These are phyloP conservation scores for Fusarium beomiforme DNA, from an alignment of 2,329 filamentous ascomycete species.

Conservation along the genomic window DNA sequence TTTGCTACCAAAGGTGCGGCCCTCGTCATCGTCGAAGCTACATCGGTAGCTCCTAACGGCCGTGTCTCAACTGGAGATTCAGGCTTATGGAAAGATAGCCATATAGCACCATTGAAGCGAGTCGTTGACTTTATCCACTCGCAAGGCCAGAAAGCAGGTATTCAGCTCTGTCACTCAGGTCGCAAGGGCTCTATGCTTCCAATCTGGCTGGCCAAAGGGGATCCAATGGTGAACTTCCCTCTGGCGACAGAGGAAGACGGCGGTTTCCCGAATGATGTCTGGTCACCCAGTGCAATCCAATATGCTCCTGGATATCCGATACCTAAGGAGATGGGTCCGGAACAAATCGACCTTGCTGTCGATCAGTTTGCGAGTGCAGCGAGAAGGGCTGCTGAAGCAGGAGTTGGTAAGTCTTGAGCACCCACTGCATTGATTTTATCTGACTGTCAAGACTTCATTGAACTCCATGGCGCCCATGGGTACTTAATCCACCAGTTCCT, in stretches of 20 bases:
- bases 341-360: background rate
- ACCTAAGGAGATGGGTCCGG: background rate
- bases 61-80: background rate
- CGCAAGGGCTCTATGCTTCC: background rate
- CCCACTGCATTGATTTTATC: fast-evolving
- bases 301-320: background rate
- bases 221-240: background rate
- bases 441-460: background rate
- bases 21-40: background rate
- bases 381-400: background rate
- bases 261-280: background rate
- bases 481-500: background rate
- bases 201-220: background rate
- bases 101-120: background rate
- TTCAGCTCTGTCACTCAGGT: background rate
- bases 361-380: background rate
- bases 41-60: background rate
- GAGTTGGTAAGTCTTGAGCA: background rate
- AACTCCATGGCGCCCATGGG: background rate
- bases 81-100: background rate
- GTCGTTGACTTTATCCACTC: background rate
- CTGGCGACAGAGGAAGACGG: background rate
- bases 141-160: background rate
- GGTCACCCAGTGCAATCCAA: background rate
- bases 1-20: background rate